Conservation (phyloP, 306 rosid genomes). For the Carpinus viminea region DNA sequence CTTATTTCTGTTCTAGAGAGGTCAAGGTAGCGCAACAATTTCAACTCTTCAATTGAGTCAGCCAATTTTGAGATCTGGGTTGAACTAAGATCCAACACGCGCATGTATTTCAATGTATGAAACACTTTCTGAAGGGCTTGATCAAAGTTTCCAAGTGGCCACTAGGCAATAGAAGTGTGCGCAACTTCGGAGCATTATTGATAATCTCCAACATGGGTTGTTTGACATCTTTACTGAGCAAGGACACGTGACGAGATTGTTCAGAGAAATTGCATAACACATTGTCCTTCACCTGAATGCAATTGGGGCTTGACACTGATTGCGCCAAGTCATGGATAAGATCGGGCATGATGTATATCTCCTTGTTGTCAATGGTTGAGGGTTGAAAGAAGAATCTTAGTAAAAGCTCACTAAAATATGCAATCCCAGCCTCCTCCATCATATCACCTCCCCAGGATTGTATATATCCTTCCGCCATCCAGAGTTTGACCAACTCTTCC, state of each 20-base stretch:
- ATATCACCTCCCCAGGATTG: not conserved
- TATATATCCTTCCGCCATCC: not conserved
- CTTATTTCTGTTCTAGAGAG: not conserved
- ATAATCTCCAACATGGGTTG: not conserved
- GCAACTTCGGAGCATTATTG: not conserved
- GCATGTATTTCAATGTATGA: not conserved
- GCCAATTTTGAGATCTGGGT: not conserved
- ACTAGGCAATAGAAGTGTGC: not conserved
- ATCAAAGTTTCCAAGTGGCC: not conserved
- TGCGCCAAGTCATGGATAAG: not conserved
- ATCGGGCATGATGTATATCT: not conserved
- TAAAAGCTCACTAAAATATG: not conserved
- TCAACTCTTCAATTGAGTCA: not conserved
- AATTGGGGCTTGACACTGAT: not conserved
- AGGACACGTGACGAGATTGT: not conserved
- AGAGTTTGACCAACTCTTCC: not conserved
- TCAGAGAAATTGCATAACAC: not conserved
- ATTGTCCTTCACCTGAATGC: not conserved
- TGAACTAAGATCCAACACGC: not conserved
- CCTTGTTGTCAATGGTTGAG: not conserved
- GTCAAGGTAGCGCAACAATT: not conserved
- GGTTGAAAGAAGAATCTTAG: not conserved
- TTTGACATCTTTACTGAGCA: not conserved
- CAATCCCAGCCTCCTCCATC: not conserved
- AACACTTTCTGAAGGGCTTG: not conserved